Conservation (phyloP, 768 basidiomycete genomes). For the Podaxis carcinomalis region DNA sequence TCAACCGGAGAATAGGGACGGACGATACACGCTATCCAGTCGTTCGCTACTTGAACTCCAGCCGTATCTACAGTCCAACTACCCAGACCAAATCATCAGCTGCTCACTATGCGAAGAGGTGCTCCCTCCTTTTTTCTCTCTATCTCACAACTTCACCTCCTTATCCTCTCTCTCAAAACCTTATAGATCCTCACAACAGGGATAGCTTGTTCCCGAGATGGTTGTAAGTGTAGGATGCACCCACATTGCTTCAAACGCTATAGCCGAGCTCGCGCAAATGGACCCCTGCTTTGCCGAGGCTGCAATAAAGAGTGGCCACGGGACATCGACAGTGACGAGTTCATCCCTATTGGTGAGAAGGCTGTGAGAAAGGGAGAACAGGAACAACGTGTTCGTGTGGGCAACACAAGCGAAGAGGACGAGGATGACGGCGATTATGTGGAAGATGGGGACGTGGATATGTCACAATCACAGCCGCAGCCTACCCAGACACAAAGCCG, state of each 20-base stretch:
- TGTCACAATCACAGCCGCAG: constrained; percentile 18
- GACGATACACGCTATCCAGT: constrained; percentile 72
- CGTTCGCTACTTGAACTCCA: constrained; percentile 72
- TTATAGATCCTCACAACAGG: constrained; percentile 68
- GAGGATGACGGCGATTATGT: constrained; percentile 32
- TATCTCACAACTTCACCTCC: not conserved
- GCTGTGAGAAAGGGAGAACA: constrained; percentile 64
- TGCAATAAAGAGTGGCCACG: constrained; percentile 61
- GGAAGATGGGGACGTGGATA: constrained; percentile 38
- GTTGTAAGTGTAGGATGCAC: constrained; percentile 66
- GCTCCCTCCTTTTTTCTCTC: constrained; percentile 12
- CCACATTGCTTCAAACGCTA: constrained; percentile 55
- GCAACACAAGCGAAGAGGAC: constrained; percentile 36
- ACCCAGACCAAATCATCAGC: constrained; percentile 64
- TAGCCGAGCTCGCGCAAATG: constrained; percentile 24
- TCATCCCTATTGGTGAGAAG: constrained; percentile 62
- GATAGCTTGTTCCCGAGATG: constrained; percentile 51
- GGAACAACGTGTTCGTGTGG: constrained; percentile 28
- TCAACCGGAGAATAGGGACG: constrained; percentile 36
- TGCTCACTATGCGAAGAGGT: constrained; percentile 77
- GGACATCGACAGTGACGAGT: constrained; percentile 37
- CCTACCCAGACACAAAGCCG: constrained; percentile 2
- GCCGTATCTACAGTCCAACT: constrained; percentile 70
- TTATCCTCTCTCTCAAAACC: not conserved
- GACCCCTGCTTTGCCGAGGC: constrained; percentile 45